Evolutionary conservation across 176 grass and related monocot species (phyloP).

Genomic region (Typha latifolia): DNA sequence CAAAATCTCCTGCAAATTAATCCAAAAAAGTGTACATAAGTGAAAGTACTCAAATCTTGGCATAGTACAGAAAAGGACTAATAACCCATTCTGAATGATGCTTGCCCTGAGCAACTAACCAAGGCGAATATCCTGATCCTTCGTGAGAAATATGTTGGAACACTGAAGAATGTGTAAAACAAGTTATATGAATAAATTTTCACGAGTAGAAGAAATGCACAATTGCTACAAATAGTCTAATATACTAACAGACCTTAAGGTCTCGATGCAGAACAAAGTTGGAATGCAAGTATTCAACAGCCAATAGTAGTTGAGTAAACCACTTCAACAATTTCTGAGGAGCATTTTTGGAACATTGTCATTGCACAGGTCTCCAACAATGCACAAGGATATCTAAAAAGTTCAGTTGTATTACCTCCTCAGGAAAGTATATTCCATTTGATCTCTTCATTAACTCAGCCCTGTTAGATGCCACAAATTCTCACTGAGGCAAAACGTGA

Average conservation of each 20-base stretch:
- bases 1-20: constrained; percentile 86
- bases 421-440: constrained; percentile 83
- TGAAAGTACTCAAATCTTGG: constrained; percentile 6
- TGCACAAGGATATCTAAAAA: constrained; percentile 9
- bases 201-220: constrained; percentile 5
- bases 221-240: not conserved
- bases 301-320: constrained; percentile 83
- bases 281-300: constrained; percentile 92
- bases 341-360: constrained; percentile 23
- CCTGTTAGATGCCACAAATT: constrained; percentile 35
- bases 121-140: constrained; percentile 92
- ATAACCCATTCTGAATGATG: not conserved
- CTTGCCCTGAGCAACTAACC: constrained; percentile 43
- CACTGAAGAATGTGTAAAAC: constrained; percentile 42
- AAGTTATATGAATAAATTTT: constrained; percentile 2
- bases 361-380: not conserved
- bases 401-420: constrained; percentile 47
- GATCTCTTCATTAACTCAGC: constrained; percentile 94
- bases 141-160: constrained; percentile 99
- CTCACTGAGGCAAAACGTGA: constrained; percentile 16
- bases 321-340: constrained; percentile 91
- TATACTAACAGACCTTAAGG: constrained; percentile 52
- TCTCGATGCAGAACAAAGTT: constrained; percentile 98
- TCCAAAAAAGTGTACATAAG: constrained; percentile 23
- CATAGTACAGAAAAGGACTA: not conserved